phyloP scores from a whole-genome alignment of 257 asterid genomes.

The Solanum dulcamara region DNA sequence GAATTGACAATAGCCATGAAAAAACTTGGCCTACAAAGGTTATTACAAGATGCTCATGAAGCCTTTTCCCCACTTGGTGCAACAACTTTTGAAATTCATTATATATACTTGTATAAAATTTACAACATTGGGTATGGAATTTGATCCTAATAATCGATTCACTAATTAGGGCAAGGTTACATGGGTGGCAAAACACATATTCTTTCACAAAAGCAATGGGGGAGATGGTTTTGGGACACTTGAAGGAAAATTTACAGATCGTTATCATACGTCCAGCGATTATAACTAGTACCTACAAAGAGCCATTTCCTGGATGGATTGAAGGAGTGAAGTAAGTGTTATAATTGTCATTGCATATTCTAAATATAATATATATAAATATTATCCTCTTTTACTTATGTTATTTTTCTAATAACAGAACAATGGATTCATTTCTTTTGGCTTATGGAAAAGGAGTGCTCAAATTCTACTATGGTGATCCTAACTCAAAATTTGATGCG shows the following conservation, averaged over 20 bases:
- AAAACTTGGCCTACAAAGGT: constrained; percentile 50
- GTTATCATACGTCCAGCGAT: constrained; percentile 45
- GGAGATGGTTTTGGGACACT: constrained; percentile 21
- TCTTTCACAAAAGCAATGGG: constrained; percentile 62
- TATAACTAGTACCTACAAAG: constrained; percentile 36
- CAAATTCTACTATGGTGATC: constrained; percentile 34
- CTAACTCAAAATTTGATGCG: constrained; percentile 26
- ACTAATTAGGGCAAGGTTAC: constrained; percentile 31
- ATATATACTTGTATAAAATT: no score
- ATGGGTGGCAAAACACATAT: constrained; percentile 61
- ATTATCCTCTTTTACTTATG: background rate
- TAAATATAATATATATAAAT: no score
- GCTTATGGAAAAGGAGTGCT: constrained; percentile 38
- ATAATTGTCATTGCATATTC: background rate
- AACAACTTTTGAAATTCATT: no score
- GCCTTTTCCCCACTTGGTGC: no score
- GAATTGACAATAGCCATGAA: constrained; percentile 36
- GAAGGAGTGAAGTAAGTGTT: background rate
- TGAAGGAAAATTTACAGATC: constrained; percentile 7
- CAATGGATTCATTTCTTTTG: background rate
- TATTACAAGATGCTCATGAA: no score
- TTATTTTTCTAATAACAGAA: background rate
- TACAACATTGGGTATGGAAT: background rate
- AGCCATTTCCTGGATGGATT: constrained; percentile 14
- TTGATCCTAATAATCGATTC: no score